These are phyloP conservation scores for Noccaea bulbosa DNA, from an alignment of 345 rosid genomes.

Conservation along the genomic window DNA sequence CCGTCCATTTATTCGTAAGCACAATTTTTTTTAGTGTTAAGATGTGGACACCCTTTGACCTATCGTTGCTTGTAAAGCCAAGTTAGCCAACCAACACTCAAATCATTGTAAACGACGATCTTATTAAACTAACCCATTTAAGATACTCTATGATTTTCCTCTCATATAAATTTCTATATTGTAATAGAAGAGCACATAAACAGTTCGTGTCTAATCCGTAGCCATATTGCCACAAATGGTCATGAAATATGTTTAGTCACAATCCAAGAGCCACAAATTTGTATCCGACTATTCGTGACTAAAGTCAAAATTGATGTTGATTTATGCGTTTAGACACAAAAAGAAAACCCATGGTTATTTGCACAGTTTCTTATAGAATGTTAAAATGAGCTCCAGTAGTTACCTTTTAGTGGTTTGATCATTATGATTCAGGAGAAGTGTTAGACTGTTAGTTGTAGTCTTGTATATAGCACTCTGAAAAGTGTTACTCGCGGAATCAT, in stretches of 20 bases:
- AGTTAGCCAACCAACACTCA: slow-evolving; percentile 37
- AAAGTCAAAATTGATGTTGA: background rate
- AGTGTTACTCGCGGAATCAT: background rate
- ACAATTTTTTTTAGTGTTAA: slow-evolving; percentile 20
- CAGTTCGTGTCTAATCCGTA: no score
- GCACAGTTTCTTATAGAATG: no score
- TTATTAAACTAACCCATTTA: slow-evolving; percentile 24
- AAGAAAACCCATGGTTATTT: no score
- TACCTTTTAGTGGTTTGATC: background rate
- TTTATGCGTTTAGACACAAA: background rate
- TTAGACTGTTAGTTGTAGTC: background rate
- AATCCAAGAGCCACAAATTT: background rate
- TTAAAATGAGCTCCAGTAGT: no score
- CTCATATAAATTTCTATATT: background rate
- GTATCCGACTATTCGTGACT: no score
- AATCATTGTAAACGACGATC: slow-evolving; percentile 36
- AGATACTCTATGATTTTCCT: slow-evolving; percentile 21
- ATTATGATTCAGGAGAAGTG: background rate
- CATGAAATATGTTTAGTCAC: background rate
- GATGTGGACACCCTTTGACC: slow-evolving; percentile 41
- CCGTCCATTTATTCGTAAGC: slow-evolving; percentile 42
- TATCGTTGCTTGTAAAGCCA: slow-evolving; percentile 45
- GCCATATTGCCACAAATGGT: no score
- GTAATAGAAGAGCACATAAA: no score
- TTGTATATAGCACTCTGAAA: slow-evolving; percentile 9